Conservation (phyloP, 305 asterid species). For the Solanum hybrid region DNA sequence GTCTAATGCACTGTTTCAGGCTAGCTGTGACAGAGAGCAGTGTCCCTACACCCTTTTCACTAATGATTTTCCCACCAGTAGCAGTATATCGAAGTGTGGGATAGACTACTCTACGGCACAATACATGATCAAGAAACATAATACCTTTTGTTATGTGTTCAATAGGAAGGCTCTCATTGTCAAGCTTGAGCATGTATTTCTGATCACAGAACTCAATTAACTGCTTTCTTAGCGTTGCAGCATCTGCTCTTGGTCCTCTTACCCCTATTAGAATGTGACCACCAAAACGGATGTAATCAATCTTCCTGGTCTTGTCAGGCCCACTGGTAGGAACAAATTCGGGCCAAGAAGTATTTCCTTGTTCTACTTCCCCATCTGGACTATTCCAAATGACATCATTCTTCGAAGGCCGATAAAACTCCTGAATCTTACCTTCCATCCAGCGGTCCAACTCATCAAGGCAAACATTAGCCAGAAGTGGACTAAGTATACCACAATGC, state of each 20-base stretch:
- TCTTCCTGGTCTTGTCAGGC: constrained; percentile 90
- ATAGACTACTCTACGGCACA: constrained; percentile 88
- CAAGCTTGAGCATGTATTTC: constrained; percentile 81
- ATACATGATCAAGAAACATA: constrained; percentile 91
- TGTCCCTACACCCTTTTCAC: constrained; percentile 95
- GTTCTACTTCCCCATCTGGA: constrained; percentile 70
- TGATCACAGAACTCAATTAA: constrained; percentile 79
- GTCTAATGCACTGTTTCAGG: constrained; percentile 83
- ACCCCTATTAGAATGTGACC: constrained; percentile 92
- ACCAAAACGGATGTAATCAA: constrained; percentile 80
- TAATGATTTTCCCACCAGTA: constrained; percentile 90
- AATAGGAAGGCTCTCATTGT: constrained; percentile 77
- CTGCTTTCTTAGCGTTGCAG: constrained; percentile 77
- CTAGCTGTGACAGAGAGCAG: constrained; percentile 86
- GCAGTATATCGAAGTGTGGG: constrained; percentile 92
- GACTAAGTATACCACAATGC: constrained; percentile 90
- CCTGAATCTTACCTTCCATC: constrained; percentile 85
- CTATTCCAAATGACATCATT: constrained; percentile 90
- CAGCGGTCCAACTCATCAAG: constrained; percentile 86
- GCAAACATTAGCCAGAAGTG: constrained; percentile 74
- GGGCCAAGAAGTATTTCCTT: constrained; percentile 96
- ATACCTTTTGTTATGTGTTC: constrained; percentile 96
- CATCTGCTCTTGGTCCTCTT: constrained; percentile 94
- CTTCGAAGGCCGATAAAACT: constrained; percentile 68
- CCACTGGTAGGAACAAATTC: constrained; percentile 96